Evolutionary conservation across 331 rosid genomes (phyloP).

Genomic region (Cydonia oblonga): DNA sequence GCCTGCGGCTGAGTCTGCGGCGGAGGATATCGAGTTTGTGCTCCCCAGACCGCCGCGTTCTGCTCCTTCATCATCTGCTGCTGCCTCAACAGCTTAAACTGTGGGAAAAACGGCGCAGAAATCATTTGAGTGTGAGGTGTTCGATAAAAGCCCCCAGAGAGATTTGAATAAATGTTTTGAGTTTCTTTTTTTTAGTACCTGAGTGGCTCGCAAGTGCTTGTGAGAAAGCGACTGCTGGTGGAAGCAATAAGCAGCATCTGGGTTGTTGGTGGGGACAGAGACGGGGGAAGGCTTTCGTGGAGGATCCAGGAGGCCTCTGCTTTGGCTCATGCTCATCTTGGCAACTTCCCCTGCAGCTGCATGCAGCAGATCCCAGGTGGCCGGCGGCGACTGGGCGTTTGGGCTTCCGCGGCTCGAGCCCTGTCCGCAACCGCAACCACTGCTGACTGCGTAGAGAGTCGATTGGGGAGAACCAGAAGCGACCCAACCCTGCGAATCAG

Average conservation of each 20-base stretch:
- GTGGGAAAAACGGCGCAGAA: not conserved
- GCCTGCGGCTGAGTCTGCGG: conserved; percentile 8
- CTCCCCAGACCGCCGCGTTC: conserved; percentile 12
- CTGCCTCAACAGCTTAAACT: conserved; percentile 47
- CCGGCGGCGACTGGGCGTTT: conserved; percentile 29
- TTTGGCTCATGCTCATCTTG: conserved; percentile 36
- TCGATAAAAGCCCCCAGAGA: not conserved
- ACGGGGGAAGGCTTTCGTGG: conserved; percentile 29
- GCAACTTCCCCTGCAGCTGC: conserved; percentile 85
- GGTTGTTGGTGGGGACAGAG: conserved; percentile 8
- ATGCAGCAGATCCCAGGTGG: conserved; percentile 66
- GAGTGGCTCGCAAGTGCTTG: conserved; percentile 42
- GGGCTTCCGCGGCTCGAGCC: conserved; percentile 59
- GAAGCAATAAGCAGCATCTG: conserved; percentile 19
- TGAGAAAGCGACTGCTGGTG: conserved; percentile 33
- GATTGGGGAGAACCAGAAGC: conserved; percentile 72
- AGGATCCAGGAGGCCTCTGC: conserved; percentile 13
- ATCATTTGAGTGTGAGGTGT: not conserved
- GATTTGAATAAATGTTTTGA: not conserved
- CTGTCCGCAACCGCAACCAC: conserved; percentile 35
- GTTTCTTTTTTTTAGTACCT: conserved; percentile 18
- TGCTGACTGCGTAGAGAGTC: conserved; percentile 43
- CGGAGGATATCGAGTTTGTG: conserved; percentile 19
- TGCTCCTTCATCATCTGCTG: conserved; percentile 51
- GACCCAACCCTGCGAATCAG: conserved; percentile 20